Conservation (phyloP, 164 flowering plant genomes). For the Pachysandra terminalis region DNA sequence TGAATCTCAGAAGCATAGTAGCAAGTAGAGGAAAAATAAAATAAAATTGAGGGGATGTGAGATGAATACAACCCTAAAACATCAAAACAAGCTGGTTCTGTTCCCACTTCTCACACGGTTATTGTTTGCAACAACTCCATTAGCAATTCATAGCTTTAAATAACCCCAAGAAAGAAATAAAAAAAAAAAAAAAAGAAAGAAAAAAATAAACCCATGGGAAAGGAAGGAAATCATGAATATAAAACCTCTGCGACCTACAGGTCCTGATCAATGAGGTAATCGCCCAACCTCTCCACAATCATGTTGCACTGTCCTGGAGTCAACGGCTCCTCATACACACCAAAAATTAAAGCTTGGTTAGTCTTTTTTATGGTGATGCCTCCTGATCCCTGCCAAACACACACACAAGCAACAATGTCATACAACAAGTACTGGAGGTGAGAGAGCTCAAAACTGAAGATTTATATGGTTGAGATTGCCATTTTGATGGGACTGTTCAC, state of each 20-base stretch:
- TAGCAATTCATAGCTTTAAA: slow-evolving; percentile 17
- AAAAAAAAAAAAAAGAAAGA: slow-evolving; percentile 9
- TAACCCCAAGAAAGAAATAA: slow-evolving; percentile 10
- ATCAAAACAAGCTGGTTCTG: slow-evolving; percentile 1
- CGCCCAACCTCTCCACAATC: no score
- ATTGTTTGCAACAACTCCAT: slow-evolving; percentile 32
- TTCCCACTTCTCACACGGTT: slow-evolving; percentile 25
- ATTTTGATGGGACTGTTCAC: no score
- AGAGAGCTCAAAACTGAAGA: no score
- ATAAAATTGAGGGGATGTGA: not conserved
- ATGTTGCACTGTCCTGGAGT: no score
- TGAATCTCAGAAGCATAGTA: not conserved
- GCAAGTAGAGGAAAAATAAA: not conserved
- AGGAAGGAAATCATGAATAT: not conserved
- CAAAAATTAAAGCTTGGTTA: slow-evolving; percentile 36
- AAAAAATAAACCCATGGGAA: slow-evolving; percentile 8
- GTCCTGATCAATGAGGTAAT: no score
- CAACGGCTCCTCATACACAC: slow-evolving; percentile 49
- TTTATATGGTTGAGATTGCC: no score
- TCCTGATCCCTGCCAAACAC: slow-evolving; percentile 41
- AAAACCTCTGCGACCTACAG: no score
- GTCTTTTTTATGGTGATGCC: slow-evolving; percentile 46
- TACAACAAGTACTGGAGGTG: no score
- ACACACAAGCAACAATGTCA: no score
- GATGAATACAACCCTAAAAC: slow-evolving; percentile 9